These are phyloP conservation scores for Dendrobium catenatum DNA, from an alignment of 106 monocot species.

Conservation along the genomic window DNA sequence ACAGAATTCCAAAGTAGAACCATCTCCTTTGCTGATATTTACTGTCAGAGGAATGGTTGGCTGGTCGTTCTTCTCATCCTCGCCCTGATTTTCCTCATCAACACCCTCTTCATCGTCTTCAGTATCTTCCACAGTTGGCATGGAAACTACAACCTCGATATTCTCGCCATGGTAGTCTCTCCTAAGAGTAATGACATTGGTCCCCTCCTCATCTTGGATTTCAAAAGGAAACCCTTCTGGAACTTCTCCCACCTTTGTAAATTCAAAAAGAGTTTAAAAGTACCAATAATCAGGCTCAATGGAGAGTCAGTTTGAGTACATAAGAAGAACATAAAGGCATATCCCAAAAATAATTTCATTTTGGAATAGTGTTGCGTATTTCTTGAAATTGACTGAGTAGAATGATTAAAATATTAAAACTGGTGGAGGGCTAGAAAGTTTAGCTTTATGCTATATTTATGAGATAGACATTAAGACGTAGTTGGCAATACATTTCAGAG, in stretches of 20 bases:
- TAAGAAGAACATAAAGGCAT: too few species aligned
- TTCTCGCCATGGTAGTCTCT: neutral
- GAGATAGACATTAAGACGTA: too few species aligned
- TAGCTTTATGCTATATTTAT: too few species aligned
- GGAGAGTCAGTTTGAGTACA: neutral
- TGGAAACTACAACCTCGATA: slow-evolving; percentile 21
- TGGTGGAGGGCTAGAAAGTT: too few species aligned
- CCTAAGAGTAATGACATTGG: slow-evolving; percentile 6
- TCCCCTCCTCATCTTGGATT: slow-evolving; percentile 17
- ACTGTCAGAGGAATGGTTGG: slow-evolving; percentile 15
- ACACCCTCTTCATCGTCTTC: slow-evolving; percentile 2
- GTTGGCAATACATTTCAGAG: too few species aligned
- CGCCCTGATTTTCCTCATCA: neutral
- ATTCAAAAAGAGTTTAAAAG: neutral
- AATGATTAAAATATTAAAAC: too few species aligned
- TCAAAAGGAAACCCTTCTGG: slow-evolving; percentile 16
- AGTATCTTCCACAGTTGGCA: slow-evolving; percentile 6
- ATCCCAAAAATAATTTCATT: too few species aligned
- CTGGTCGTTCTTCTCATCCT: neutral
- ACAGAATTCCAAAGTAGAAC: slow-evolving; percentile 8
- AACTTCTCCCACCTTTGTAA: slow-evolving; percentile 3
- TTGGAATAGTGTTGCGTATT: too few species aligned
- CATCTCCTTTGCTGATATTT: slow-evolving; percentile 13
- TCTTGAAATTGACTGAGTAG: too few species aligned
- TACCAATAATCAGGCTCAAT: neutral